Conservation (phyloP, 2,329 filamentous ascomycete genomes). For the Mycogone perniciosa region DNA sequence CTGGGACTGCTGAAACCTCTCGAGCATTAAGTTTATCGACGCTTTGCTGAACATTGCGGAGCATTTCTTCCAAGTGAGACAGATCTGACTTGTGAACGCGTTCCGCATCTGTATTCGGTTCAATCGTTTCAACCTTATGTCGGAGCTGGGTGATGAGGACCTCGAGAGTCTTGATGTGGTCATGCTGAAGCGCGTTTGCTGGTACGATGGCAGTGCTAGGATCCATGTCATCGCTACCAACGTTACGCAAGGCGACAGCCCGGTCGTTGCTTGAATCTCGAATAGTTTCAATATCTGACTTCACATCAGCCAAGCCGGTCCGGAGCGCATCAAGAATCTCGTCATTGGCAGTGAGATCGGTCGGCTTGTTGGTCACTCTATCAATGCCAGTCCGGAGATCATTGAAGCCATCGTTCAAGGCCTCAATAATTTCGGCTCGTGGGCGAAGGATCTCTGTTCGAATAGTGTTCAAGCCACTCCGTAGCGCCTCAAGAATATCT, state of each 20-base stretch:
- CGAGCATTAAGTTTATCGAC: constrained; percentile 39
- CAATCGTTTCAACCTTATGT: constrained; percentile 65
- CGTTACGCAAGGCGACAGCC: constrained; percentile 47
- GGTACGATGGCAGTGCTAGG: constrained; percentile 25
- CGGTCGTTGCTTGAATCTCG: constrained; percentile 50
- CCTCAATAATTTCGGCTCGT: constrained; percentile 72
- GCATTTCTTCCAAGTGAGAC: constrained; percentile 46
- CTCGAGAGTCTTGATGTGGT: constrained; percentile 82
- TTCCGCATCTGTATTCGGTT: constrained; percentile 24
- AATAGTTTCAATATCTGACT: constrained; percentile 70
- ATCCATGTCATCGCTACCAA: constrained; percentile 18
- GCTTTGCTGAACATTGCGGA: constrained; percentile 41
- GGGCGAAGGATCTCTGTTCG: constrained; percentile 66
- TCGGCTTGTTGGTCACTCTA: constrained; percentile 67
- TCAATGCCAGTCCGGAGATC: constrained; percentile 74
- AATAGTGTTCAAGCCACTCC: constrained; percentile 66
- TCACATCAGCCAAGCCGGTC: constrained; percentile 69
- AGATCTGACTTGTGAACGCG: constrained; percentile 48
- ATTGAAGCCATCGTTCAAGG: constrained; percentile 80
- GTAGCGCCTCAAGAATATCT: constrained; percentile 65
- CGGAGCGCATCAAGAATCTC: constrained; percentile 86
- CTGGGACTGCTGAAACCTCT: constrained; percentile 19
- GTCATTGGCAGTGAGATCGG: constrained; percentile 76
- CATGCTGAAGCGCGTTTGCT: constrained; percentile 51
- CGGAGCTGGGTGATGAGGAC: constrained; percentile 74